Conservation (phyloP, 2,329 filamentous ascomycete species). For the Sclerotinia trifoliorum region DNA sequence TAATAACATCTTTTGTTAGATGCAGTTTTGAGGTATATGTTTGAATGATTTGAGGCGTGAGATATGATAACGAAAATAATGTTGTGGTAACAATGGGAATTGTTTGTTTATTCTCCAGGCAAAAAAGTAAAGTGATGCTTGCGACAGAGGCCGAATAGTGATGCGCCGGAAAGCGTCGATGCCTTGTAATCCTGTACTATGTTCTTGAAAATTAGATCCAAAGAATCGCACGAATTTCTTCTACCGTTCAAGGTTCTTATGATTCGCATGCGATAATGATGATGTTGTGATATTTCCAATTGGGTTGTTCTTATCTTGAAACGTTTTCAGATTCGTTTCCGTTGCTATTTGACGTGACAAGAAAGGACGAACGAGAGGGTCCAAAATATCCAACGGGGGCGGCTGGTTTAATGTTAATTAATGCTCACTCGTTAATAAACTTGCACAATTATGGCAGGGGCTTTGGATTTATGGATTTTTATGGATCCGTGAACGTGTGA, state of each 20-base stretch:
- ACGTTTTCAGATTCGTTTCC: background rate
- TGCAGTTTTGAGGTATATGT: background rate
- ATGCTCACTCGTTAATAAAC: background rate
- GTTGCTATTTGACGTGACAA: slow-evolving; percentile 9
- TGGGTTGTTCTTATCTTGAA: background rate
- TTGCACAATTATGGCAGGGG: background rate
- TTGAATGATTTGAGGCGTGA: background rate
- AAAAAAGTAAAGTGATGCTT: slow-evolving; percentile 25
- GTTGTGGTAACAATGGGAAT: background rate
- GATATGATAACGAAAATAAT: background rate
- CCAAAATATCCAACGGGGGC: slow-evolving; percentile 19
- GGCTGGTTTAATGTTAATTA: slow-evolving; percentile 20
- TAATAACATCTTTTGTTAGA: slow-evolving; percentile 51
- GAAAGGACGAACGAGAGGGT: slow-evolving; percentile 21
- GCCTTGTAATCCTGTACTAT: slow-evolving; percentile 3
- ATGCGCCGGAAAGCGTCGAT: slow-evolving; percentile 34
- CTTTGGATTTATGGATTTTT: background rate
- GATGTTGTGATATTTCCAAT: background rate
- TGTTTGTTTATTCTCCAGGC: slow-evolving; percentile 12
- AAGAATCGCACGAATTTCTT: slow-evolving; percentile 8
- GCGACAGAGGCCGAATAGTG: slow-evolving; percentile 8
- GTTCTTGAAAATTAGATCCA: slow-evolving; percentile 12
- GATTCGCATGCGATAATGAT: background rate
- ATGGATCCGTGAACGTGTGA: slow-evolving; percentile 6
- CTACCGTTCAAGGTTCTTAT: background rate